Evolutionary conservation across 2,329 filamentous ascomycete genomes (phyloP).

Genomic region (Neocatenulostroma microsporum): DNA sequence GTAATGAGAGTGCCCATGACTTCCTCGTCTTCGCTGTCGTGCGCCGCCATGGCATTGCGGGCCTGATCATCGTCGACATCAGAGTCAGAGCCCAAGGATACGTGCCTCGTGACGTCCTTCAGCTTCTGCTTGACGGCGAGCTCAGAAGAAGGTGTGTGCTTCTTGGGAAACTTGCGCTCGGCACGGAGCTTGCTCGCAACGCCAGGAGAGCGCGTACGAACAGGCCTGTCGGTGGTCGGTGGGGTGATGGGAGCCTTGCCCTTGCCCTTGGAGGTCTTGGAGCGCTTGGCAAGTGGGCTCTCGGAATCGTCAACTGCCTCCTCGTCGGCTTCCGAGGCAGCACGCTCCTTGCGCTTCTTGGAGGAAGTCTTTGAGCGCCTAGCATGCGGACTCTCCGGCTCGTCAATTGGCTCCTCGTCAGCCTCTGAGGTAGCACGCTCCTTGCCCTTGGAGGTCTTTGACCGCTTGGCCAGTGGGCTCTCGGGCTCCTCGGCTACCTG

Average conservation of each 20-base stretch:
- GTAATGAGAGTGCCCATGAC: no score
- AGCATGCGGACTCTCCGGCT: no score
- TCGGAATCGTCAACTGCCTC: not conserved
- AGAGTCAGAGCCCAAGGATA: not conserved
- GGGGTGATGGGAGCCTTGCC: slow-evolving; percentile 14
- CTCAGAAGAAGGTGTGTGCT: slow-evolving; percentile 1
- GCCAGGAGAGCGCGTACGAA: not conserved
- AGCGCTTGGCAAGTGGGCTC: slow-evolving; percentile 4
- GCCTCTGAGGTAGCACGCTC: not conserved
- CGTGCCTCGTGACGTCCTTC: no score
- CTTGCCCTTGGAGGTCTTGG: slow-evolving; percentile 11
- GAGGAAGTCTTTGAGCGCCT: no score
- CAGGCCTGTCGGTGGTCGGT: slow-evolving; percentile 1
- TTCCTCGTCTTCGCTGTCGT: no score
- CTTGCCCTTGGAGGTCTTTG: not conserved
- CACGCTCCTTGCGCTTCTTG: no score
- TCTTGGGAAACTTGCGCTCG: not conserved
- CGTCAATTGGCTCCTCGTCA: no score
- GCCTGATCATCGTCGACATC: not conserved
- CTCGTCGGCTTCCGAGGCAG: no score
- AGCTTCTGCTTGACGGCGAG: slow-evolving; percentile 1
- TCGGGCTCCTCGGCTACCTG: no score
- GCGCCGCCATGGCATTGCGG: not conserved
- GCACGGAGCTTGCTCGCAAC: not conserved
- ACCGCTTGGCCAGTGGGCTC: no score